A percentile compares a stretch with the other conserved stretches of the same genome.
Conservation (phyloP, 805 yeast genomes). For the Wickerhamiella azyma region DNA sequence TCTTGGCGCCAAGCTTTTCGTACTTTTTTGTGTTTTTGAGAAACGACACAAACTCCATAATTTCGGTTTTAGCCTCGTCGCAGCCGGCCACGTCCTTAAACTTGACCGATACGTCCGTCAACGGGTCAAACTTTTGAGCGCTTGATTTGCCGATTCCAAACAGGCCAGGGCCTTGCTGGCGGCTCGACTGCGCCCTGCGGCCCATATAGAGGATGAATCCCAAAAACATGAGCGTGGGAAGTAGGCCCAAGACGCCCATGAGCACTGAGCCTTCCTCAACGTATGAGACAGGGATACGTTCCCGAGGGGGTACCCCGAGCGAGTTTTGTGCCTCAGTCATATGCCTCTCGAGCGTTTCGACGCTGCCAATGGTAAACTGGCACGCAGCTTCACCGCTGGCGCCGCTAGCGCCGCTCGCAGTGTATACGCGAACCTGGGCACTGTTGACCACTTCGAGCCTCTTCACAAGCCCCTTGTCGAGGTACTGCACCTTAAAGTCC, state of each 20-base stretch:
- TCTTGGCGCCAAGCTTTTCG: conserved; percentile 81
- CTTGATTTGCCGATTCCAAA: conserved; percentile 67
- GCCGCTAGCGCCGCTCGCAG: too few species aligned
- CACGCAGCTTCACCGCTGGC: conserved; percentile 34
- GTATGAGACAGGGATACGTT: conserved; percentile 66
- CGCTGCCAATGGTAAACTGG: conserved; percentile 76
- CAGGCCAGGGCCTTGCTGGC: conserved; percentile 45
- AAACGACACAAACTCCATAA: conserved; percentile 87
- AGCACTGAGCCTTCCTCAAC: conserved; percentile 53
- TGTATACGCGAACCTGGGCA: conserved; percentile 35
- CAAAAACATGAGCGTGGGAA: conserved; percentile 68
- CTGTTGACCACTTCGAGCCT: conserved; percentile 61
- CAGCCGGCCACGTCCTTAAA: conserved; percentile 91
- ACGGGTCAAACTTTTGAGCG: conserved; percentile 72
- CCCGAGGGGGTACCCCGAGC: conserved; percentile 50
- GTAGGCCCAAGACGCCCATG: conserved; percentile 50
- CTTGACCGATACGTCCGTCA: conserved; percentile 64
- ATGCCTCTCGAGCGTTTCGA: conserved; percentile 73
- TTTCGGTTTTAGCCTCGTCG: conserved; percentile 87
- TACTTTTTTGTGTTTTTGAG: conserved; percentile 74
- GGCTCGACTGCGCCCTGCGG: conserved; percentile 32
- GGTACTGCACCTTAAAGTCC: conserved; percentile 67
- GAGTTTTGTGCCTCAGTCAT: conserved; percentile 59
- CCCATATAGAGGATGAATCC: conserved; percentile 67
- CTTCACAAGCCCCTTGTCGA: conserved; percentile 67